Conservation (phyloP, 768 basidiomycete genomes). For the Dioszegia hungarica region DNA sequence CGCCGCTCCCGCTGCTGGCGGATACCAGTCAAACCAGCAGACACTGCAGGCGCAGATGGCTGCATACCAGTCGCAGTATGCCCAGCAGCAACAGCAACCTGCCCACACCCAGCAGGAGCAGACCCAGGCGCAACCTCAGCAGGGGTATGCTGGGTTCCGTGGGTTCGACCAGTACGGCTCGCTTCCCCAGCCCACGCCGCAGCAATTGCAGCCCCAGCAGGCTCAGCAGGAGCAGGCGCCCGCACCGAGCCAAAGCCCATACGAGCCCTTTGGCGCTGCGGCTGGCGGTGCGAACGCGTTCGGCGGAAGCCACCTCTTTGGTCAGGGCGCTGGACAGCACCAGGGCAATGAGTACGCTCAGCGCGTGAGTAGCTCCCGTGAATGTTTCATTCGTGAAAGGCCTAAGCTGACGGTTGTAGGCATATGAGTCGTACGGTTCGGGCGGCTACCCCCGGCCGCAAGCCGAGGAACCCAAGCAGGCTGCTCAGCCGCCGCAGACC, state of each 20-base stretch:
- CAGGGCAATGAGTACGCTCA: slow-evolving; percentile 41
- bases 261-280: slow-evolving; percentile 27
- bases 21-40: slow-evolving; percentile 32
- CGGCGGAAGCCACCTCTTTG: slow-evolving; percentile 35
- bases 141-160: slow-evolving; percentile 2
- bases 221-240: slow-evolving; percentile 14
- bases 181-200: slow-evolving; percentile 28
- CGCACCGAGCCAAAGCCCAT: slow-evolving; percentile 15
- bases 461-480: slow-evolving; percentile 40
- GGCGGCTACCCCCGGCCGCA: slow-evolving; percentile 44
- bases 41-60: slow-evolving; percentile 40
- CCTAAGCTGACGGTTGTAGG: slow-evolving; percentile 9
- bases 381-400: neutral
- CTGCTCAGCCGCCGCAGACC: slow-evolving; percentile 20
- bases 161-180: slow-evolving; percentile 9
- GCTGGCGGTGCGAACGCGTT: slow-evolving; percentile 19
- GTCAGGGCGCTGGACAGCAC: slow-evolving; percentile 33
- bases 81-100: slow-evolving; percentile 14
- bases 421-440: slow-evolving; percentile 47
- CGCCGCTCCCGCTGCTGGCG: slow-evolving; percentile 11
- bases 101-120: neutral
- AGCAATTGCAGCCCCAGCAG: slow-evolving; percentile 32
- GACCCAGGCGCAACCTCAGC: slow-evolving; percentile 12
- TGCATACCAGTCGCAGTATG: slow-evolving; percentile 21
- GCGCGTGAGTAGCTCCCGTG: slow-evolving; percentile 21